Evolutionary conservation across 2,329 filamentous ascomycete species (phyloP), one percentile per base, ranked within the genome.

Genomic region (Ophiosphaerella herpotricha): DNA sequence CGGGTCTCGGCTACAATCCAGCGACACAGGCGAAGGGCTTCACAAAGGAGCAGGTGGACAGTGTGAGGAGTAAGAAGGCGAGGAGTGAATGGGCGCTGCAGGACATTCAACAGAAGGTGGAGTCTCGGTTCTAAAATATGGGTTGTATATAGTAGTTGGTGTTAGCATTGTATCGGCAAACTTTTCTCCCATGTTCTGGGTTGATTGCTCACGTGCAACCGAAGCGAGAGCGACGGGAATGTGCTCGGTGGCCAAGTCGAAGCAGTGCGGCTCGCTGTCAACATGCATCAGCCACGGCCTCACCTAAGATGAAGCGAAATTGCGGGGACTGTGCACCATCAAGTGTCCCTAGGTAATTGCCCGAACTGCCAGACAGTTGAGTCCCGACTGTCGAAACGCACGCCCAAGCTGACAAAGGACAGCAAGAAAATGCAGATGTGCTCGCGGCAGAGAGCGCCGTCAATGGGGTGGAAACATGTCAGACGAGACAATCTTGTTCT

Each of bases 11-110:
- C 0, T 97, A 97, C 67, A 97, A 97, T 72, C 93, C 93, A 16
- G 93, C 93, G 3, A 87, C 91, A 5, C 86, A 89, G 74, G 93
- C 93, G 12, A 91, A 87, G 79, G 92, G 91, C 1, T 95, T 96
- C 74, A 96, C 91, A 0, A 82, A 82, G 54, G 85, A 80, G 58
- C 91, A 97, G 77, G 82, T 80, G 12, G 87, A 86, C 53, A 77
- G 76, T 35, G 82, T 85, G 18, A 84, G 91, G 61, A 87, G 88
- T 68, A 91, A 87, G 78, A 87, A 82, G 74, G 82, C 78, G 35
- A 71, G 73, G 52, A 81, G 78, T 39, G 85, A 85, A 16, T 96
- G 88, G 86, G 92, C 92, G 40, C 64, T 96, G 76, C 84, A 87
- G 67, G 90, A 95, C 69, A 86, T 83, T 5, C 77, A 85, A 74